Evolutionary conservation across 139 green algal genomes (phyloP).

Genomic region (Closterium sp.): DNA sequence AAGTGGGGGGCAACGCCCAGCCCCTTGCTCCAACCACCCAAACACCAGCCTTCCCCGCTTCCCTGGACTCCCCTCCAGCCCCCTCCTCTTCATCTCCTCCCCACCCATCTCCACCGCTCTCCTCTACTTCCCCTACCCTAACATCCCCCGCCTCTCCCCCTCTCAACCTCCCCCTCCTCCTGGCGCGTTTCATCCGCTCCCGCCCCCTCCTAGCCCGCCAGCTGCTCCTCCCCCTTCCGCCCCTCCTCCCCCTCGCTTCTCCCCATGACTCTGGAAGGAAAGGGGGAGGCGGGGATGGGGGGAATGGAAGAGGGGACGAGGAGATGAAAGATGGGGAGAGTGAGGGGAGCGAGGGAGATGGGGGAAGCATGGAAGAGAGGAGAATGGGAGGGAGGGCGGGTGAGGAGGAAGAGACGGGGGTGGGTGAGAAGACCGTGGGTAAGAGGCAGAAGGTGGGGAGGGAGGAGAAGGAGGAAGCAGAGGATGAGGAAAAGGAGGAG

Average conservation of each 20-base stretch:
- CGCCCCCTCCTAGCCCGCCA: too few species aligned
- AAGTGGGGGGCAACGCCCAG: too few species aligned
- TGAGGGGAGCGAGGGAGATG: neutral
- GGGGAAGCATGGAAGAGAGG: neutral
- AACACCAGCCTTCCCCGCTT: too few species aligned
- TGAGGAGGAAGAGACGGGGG: neutral
- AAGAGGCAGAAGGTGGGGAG: neutral
- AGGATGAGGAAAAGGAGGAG: neutral
- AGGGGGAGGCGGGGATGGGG: neutral
- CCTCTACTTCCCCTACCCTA: too few species aligned
- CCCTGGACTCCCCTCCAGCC: too few species aligned
- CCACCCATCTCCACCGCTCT: too few species aligned
- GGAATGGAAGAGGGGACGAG: neutral
- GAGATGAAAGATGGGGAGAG: neutral
- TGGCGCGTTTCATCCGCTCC: too few species aligned
- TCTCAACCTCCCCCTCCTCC: too few species aligned
- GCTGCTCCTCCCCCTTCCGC: too few species aligned
- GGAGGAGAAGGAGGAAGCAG: neutral
- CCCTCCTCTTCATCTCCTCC: too few species aligned
- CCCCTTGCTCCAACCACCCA: too few species aligned
- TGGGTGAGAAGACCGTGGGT: neutral
- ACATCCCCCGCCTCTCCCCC: too few species aligned
- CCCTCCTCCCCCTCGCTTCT: neutral
- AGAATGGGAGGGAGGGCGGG: neutral
- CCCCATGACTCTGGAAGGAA: neutral